Evolutionary conservation across 805 yeast species (phyloP).

Genomic region (Metschnikowia chrysomelidarum): DNA sequence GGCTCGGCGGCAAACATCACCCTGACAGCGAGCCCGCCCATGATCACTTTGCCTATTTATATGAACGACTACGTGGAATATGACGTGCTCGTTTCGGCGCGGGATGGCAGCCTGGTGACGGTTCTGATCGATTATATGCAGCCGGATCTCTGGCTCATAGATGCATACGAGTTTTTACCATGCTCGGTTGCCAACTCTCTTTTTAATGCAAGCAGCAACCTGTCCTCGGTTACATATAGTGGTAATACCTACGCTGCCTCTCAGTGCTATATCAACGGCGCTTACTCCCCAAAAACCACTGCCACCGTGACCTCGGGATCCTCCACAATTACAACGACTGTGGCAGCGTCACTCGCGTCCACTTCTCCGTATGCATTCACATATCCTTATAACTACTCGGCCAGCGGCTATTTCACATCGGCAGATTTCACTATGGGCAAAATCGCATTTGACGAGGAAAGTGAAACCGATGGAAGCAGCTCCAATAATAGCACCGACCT

Average conservation of each 20-base stretch:
- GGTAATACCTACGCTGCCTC: conserved; percentile 22
- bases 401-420: conserved; percentile 27
- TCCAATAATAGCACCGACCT: conserved; percentile 14
- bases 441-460: no score
- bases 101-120: conserved; percentile 16
- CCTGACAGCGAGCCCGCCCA: not conserved
- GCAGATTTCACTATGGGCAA: conserved; percentile 21
- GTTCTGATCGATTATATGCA: conserved; percentile 34
- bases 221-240: conserved; percentile 18
- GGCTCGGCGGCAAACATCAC: not conserved
- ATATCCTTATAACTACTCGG: conserved; percentile 27
- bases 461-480: conserved; percentile 9
- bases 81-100: conserved; percentile 15
- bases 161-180: conserved; percentile 23
- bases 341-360: conserved; percentile 17
- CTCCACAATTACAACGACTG: conserved; percentile 10
- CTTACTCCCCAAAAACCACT: conserved; percentile 17
- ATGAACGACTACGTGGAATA: conserved; percentile 20
- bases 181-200: conserved; percentile 22
- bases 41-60: conserved; percentile 14
- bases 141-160: conserved; percentile 39
- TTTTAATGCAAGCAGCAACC: conserved; percentile 4
- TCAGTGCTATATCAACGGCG: conserved; percentile 32
- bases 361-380: conserved; percentile 21
- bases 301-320: conserved; percentile 9